Conservation (phyloP, 2,329 filamentous ascomycete species). For the Didymella exigua region DNA sequence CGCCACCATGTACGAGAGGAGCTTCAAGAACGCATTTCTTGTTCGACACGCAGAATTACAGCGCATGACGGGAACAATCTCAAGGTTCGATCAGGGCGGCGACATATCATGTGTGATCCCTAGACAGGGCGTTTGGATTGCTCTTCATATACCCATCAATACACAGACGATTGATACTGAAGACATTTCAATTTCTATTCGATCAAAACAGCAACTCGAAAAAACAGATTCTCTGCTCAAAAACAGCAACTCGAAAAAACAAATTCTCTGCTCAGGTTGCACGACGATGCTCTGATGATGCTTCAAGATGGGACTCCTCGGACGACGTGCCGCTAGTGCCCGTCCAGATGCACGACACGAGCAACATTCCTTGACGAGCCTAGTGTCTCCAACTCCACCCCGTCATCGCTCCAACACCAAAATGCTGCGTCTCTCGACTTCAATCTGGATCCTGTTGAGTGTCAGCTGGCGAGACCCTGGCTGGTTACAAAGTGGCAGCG, state of each 20-base stretch:
- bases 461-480: background rate
- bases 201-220: too few species aligned
- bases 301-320: background rate
- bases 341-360: slow-evolving; percentile 8
- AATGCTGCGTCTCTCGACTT: background rate
- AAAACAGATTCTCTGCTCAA: too few species aligned
- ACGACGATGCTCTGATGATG: background rate
- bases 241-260: too few species aligned
- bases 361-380: slow-evolving; percentile 7
- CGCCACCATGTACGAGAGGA: too few species aligned
- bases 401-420: slow-evolving; percentile 2
- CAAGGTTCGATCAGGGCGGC: background rate
- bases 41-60: too few species aligned
- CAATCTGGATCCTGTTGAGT: background rate
- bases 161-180: background rate
- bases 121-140: background rate
- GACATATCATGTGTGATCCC: background rate
- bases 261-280: too few species aligned
- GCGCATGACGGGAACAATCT: too few species aligned
- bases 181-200: too few species aligned
- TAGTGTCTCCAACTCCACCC: background rate
- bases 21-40: too few species aligned
- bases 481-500: background rate
- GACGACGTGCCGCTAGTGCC: background rate
- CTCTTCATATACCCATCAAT: slow-evolving; percentile 14